Evolutionary conservation across 345 rosid genomes (phyloP).

Genomic region (Melastoma malabathricum): DNA sequence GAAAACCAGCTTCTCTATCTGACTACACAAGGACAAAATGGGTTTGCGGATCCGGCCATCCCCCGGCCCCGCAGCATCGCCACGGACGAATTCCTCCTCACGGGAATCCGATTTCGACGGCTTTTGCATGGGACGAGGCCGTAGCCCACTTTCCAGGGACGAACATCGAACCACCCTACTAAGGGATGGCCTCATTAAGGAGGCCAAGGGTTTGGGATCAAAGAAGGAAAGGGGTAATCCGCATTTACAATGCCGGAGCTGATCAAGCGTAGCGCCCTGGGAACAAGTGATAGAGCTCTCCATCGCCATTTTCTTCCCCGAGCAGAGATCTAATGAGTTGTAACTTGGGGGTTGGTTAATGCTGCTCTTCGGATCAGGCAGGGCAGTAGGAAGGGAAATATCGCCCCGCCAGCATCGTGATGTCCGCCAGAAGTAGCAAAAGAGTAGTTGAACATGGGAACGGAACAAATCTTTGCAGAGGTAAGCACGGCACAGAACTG

Average conservation of each 20-base stretch:
- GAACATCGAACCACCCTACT: slow-evolving; percentile 26
- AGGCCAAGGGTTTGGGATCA: slow-evolving; percentile 19
- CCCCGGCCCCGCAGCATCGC: slow-evolving; percentile 10
- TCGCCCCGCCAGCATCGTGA: no score
- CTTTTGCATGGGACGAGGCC: slow-evolving; percentile 45
- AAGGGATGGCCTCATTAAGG: slow-evolving; percentile 33
- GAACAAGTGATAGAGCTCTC: slow-evolving; percentile 4
- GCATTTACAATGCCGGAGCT: slow-evolving; percentile 12
- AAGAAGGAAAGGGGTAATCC: slow-evolving; percentile 16
- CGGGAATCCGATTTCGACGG: slow-evolving; percentile 14
- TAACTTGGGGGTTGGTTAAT: no score
- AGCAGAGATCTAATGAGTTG: no score
- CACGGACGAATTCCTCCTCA: slow-evolving; percentile 4
- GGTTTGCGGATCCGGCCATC: slow-evolving; percentile 23
- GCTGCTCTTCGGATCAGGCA: no score
- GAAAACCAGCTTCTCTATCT: slow-evolving; percentile 62
- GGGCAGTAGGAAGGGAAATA: no score
- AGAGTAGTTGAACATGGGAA: no score
- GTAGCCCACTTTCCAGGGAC: slow-evolving; percentile 33
- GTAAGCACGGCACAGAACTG: no score
- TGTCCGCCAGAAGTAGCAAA: no score
- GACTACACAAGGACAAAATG: slow-evolving; percentile 42
- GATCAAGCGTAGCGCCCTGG: slow-evolving; percentile 22
- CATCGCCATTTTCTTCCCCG: no score
- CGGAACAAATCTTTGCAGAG: no score